Evolutionary conservation across 305 asterid genomes (phyloP).

Genomic region (Solanum hybrid): DNA sequence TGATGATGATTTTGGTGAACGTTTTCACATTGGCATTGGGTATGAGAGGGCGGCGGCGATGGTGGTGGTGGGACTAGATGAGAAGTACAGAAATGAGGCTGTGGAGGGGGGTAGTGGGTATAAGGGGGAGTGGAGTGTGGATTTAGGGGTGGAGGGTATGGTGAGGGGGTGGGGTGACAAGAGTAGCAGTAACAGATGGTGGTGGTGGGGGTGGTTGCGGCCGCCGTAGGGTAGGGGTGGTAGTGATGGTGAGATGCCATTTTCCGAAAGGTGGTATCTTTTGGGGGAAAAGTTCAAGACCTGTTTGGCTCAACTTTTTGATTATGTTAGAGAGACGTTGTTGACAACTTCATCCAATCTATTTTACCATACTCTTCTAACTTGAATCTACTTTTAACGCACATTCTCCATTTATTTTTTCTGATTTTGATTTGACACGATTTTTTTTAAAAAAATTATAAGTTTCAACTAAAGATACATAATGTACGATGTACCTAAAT

Average conservation of each 20-base stretch:
- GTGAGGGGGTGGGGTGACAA: constrained; percentile 7
- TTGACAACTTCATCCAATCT: background rate
- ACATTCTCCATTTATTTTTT: background rate
- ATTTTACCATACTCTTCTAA: background rate
- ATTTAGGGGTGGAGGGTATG: constrained; percentile 27
- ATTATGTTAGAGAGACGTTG: background rate
- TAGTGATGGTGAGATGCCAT: constrained; percentile 41
- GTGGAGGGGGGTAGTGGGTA: constrained; percentile 24
- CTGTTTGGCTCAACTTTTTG: background rate
- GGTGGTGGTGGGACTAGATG: constrained; percentile 19
- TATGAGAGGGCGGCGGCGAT: constrained; percentile 4
- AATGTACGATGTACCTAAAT: background rate
- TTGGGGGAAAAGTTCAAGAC: background rate
- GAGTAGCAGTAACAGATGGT: constrained; percentile 11
- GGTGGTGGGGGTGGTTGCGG: constrained; percentile 16
- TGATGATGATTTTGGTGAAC: background rate
- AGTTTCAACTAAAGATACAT: background rate
- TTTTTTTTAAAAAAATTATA: rapidly evolving
- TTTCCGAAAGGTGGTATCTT: background rate
- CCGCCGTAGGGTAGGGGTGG: constrained; percentile 16
- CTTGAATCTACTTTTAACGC: background rate
- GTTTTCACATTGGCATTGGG: background rate
- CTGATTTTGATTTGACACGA: background rate
- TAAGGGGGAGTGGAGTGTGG: constrained; percentile 23
- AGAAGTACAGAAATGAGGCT: constrained; percentile 5